A percentile compares a stretch with the other conserved stretches of the same genome.
Evolutionary conservation across 2,329 filamentous ascomycete genomes (phyloP).

Genomic region (Alternaria dauci): DNA sequence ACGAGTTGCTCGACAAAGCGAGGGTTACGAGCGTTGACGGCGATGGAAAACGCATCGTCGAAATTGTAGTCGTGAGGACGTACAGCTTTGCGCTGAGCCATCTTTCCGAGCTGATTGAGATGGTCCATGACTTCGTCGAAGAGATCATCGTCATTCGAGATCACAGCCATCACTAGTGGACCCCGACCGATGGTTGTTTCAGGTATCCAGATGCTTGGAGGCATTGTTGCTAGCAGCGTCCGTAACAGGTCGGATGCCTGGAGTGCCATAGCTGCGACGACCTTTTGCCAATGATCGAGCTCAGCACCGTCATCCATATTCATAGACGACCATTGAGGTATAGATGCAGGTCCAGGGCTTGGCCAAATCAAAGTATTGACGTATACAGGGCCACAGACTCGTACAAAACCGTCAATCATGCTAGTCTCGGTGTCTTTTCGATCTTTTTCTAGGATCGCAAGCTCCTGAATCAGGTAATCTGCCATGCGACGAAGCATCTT

Average conservation of each 20-base stretch:
- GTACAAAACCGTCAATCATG: neutral
- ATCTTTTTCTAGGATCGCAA: neutral
- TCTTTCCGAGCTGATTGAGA: neutral
- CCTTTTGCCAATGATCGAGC: neutral
- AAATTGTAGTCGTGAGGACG: neutral
- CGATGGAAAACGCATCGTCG: neutral
- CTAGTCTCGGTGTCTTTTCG: neutral
- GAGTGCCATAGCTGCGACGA: neutral
- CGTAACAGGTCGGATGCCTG: neutral
- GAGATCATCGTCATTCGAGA: neutral
- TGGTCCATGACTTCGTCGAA: neutral
- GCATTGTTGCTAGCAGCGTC: neutral
- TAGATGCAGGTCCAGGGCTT: neutral
- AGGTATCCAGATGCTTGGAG: neutral
- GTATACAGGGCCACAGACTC: neutral
- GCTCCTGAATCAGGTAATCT: neutral
- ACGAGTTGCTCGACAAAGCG: neutral
- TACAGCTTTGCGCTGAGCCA: neutral
- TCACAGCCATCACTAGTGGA: neutral
- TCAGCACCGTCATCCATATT: neutral
- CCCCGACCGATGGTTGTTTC: neutral
- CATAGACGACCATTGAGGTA: neutral
- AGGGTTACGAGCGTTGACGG: neutral
- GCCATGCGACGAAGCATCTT: neutral
- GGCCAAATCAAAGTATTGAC: neutral